Evolutionary conservation across 305 asterid species (phyloP).

Genomic region (Fraxinus angustifolia): DNA sequence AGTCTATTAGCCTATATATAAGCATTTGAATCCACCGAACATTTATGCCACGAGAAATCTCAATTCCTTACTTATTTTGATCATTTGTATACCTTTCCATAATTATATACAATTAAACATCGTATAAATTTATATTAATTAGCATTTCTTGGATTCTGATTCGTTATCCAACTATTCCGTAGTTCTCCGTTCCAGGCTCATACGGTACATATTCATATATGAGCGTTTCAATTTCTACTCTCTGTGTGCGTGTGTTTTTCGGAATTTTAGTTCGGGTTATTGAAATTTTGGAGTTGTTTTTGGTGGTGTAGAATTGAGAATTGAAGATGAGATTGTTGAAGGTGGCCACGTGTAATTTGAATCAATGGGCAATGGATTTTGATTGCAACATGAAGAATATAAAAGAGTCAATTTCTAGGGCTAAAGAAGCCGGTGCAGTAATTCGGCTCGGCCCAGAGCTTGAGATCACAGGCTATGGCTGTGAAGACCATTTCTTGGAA

Average conservation of each 20-base stretch:
- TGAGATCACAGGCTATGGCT: slow-evolving; percentile 97
- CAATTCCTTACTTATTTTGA: neutral
- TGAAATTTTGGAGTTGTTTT: neutral
- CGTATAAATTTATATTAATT: neutral
- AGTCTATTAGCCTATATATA: neutral
- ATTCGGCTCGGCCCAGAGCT: slow-evolving; percentile 98
- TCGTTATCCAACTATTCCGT: neutral
- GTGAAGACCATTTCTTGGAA: slow-evolving; percentile 94
- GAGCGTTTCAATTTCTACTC: neutral
- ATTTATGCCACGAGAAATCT: neutral
- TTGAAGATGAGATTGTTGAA: slow-evolving; percentile 71
- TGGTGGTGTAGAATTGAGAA: neutral
- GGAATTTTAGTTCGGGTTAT: neutral
- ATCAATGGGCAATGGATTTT: slow-evolving; percentile 99
- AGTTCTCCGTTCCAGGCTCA: neutral
- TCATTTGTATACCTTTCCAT: neutral
- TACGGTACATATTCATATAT: neutral
- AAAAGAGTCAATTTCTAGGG: slow-evolving; percentile 70
- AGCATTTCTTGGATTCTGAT: neutral
- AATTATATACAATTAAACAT: neutral
- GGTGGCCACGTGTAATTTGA: slow-evolving; percentile 89
- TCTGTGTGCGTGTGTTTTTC: neutral
- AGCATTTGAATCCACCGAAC: slow-evolving; percentile 14
- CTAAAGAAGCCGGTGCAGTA: slow-evolving; percentile 78
- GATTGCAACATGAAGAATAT: slow-evolving; percentile 82